Conservation (phyloP, 2,329 filamentous ascomycete species). For the Aureobasidium sp. region DNA sequence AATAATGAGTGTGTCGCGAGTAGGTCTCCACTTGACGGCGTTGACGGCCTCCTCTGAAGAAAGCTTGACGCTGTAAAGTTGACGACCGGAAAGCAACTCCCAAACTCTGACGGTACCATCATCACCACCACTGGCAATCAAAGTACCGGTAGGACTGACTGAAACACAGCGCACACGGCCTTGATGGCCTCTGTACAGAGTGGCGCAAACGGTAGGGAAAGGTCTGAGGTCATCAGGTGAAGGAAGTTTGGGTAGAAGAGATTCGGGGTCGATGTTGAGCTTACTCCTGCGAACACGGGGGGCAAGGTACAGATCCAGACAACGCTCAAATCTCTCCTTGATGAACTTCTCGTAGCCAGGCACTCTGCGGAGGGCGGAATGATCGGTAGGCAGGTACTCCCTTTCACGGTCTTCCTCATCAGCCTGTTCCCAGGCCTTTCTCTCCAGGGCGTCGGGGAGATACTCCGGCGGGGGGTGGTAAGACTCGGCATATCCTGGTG, state of each 20-base stretch:
- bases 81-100: conserved; percentile 77
- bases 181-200: conserved; percentile 79
- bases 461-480: conserved; percentile 97
- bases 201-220: conserved; percentile 84
- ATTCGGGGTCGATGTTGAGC: conserved; percentile 93
- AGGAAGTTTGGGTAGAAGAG: conserved; percentile 83
- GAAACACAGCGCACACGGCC: conserved; percentile 78
- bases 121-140: conserved; percentile 85
- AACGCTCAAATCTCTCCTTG: conserved; percentile 94
- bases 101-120: conserved; percentile 89
- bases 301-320: conserved; percentile 89
- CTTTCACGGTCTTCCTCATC: conserved; percentile 88
- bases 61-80: conserved; percentile 77
- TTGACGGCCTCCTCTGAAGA: conserved; percentile 73
- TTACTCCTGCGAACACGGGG: conserved; percentile 86
- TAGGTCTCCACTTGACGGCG: conserved; percentile 81
- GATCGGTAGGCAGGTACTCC: conserved; percentile 76
- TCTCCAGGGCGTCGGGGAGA: conserved; percentile 77
- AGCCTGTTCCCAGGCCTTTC: conserved; percentile 70
- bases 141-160: conserved; percentile 77
- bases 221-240: conserved; percentile 88
- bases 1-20: conserved; percentile 69
- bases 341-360: conserved; percentile 85
- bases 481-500: conserved; percentile 88
- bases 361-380: conserved; percentile 78